phyloP scores from a whole-genome alignment of 805 yeast species.

The Teunomyces aglyptinius region DNA sequence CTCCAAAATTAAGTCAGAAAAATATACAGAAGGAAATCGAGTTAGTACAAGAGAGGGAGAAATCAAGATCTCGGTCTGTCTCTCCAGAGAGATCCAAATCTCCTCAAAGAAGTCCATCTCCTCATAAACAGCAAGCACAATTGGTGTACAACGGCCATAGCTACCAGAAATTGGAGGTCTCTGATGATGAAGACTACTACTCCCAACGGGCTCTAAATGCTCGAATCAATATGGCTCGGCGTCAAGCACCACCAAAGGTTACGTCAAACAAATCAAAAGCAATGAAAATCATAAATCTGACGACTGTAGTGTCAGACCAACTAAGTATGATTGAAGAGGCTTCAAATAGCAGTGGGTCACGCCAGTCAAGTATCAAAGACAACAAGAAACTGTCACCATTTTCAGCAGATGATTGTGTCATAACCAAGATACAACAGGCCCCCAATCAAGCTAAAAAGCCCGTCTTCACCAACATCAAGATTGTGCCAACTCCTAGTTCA shows the following conservation, averaged over 20 bases:
- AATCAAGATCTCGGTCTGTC: constrained; percentile 9
- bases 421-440: not conserved
- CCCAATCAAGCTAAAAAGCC: not conserved
- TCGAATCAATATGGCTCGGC: constrained; percentile 9
- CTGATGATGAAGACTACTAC: constrained; percentile 16
- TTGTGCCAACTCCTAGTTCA: constrained; percentile 1
- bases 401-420: not conserved
- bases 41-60: not conserved
- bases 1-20: constrained; percentile 37
- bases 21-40: constrained; percentile 13
- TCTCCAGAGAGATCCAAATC: constrained; percentile 14
- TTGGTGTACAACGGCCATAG: constrained; percentile 36
- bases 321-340: constrained; percentile 44
- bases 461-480: constrained; percentile 2
- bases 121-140: constrained; percentile 12
- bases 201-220: constrained; percentile 6
- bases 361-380: constrained; percentile 28
- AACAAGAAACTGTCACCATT: constrained; percentile 13
- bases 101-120: constrained; percentile 15
- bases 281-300: constrained; percentile 18
- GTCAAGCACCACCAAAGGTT: constrained; percentile 27
- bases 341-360: constrained; percentile 25
- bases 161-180: constrained; percentile 34
- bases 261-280: constrained; percentile 24
- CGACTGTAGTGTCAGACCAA: constrained; percentile 29